These are phyloP conservation scores for Sanghuangporus baumii DNA, from an alignment of 1,284 basidiomycete species.

Conservation along the genomic window DNA sequence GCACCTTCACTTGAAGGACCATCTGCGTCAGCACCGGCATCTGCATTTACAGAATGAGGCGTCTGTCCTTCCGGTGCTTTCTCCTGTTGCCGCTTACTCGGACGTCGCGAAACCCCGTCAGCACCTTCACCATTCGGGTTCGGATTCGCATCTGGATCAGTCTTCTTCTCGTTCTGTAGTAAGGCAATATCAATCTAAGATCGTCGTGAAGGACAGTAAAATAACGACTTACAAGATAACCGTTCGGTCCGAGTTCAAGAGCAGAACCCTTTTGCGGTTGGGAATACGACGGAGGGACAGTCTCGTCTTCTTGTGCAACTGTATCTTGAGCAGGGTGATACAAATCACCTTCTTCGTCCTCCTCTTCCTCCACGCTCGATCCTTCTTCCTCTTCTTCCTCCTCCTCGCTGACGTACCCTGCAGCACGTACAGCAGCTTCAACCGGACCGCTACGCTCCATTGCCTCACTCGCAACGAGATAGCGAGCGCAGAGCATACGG, in stretches of 20 bases:
- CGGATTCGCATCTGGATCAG: conserved; percentile 15
- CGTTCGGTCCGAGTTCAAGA: conserved; percentile 56
- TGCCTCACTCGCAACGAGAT: conserved; percentile 91
- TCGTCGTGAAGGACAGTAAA: conserved; percentile 15
- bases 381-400: conserved; percentile 67
- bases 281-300: conserved; percentile 47
- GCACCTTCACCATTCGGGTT: conserved; percentile 21
- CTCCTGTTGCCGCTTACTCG: conserved; percentile 60
- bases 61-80: conserved; percentile 59
- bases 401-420: conserved; percentile 79
- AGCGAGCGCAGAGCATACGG: conserved; percentile 93
- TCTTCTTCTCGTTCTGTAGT: conserved; percentile 37
- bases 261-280: conserved; percentile 35
- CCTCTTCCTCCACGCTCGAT: conserved; percentile 71
- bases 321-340: conserved; percentile 28
- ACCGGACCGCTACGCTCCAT: conserved; percentile 93
- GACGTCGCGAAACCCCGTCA: conserved; percentile 34
- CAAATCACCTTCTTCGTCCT: conserved; percentile 49
- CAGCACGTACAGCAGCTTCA: conserved; percentile 85
- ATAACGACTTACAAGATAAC: conserved; percentile 59
- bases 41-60: conserved; percentile 28
- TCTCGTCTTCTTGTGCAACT: conserved; percentile 36
- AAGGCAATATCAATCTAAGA: neutral
- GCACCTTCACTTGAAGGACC: conserved; percentile 20
- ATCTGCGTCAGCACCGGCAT: conserved; percentile 16